These are phyloP conservation scores for Musa balbisiana DNA, from an alignment of 202 grass and related monocot genomes.

Conservation along the genomic window DNA sequence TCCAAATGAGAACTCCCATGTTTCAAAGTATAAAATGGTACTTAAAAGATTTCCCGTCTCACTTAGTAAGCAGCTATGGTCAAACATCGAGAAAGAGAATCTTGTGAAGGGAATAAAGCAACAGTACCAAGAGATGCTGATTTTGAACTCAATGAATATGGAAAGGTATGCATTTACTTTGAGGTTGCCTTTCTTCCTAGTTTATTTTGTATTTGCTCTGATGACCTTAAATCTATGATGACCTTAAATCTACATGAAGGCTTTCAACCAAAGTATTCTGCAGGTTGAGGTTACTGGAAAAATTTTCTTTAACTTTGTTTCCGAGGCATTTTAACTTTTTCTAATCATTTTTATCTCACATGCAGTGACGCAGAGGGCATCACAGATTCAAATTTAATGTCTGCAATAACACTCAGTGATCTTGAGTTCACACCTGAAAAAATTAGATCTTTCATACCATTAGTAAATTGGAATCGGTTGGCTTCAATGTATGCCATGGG, in stretches of 20 bases:
- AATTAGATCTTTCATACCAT: slow-evolving; percentile 61
- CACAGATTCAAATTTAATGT: slow-evolving; percentile 47
- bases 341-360: slow-evolving; percentile 2
- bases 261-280: neutral
- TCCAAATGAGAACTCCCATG: slow-evolving; percentile 53
- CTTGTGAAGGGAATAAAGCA: slow-evolving; percentile 89
- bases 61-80: slow-evolving; percentile 60
- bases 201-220: slow-evolving; percentile 8
- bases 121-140: slow-evolving; percentile 83
- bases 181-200: neutral
- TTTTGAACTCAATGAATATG: slow-evolving; percentile 63
- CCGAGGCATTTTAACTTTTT: neutral
- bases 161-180: slow-evolving; percentile 35
- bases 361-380: slow-evolving; percentile 55
- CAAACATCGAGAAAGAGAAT: slow-evolving; percentile 59
- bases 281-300: neutral
- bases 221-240: neutral
- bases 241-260: neutral
- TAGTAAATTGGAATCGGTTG: slow-evolving; percentile 76
- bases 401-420: slow-evolving; percentile 38
- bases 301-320: neutral
- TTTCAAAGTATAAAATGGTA: slow-evolving; percentile 55
- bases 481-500: slow-evolving; percentile 71
- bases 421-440: slow-evolving; percentile 58
- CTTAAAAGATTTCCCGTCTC: slow-evolving; percentile 62